Evolutionary conservation across 108 stramenopile genomes (phyloP).

Genomic region (Fragilaria crotonensis): DNA sequence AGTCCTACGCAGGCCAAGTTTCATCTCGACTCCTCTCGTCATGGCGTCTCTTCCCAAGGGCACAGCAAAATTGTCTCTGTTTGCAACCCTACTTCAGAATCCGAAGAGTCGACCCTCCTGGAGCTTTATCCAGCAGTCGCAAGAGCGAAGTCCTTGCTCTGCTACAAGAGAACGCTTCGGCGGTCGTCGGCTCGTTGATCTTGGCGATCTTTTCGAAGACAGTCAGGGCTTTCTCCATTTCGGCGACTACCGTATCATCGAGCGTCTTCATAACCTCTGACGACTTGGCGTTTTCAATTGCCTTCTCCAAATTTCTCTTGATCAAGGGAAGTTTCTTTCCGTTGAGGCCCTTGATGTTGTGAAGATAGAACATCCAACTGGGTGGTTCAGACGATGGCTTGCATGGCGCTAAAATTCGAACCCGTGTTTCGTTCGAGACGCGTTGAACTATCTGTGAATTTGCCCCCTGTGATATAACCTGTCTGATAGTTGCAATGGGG

Average conservation of each 20-base stretch:
- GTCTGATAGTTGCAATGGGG: conserved; percentile 47
- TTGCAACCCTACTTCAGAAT: conserved; percentile 33
- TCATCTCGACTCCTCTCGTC: conserved; percentile 10
- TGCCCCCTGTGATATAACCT: conserved; percentile 23
- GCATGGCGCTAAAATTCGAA: conserved; percentile 42
- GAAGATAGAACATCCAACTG: conserved; percentile 66
- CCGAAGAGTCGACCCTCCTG: conserved; percentile 27
- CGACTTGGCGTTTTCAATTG: conserved; percentile 16
- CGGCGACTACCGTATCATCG: conserved; percentile 2
- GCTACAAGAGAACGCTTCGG: background rate
- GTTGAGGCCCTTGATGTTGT: conserved; percentile 38
- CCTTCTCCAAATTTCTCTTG: conserved; percentile 18
- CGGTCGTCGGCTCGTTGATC: conserved; percentile 1
- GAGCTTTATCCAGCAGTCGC: conserved; percentile 37
- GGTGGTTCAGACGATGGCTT: conserved; percentile 34
- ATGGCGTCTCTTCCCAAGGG: background rate
- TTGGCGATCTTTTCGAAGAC: conserved; percentile 10
- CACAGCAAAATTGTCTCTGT: background rate
- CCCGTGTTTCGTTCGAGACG: background rate
- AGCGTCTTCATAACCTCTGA: background rate
- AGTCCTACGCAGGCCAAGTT: conserved; percentile 25
- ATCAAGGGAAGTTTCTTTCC: background rate
- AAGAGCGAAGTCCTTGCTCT: conserved; percentile 29
- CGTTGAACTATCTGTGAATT: conserved; percentile 12
- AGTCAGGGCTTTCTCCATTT: conserved; percentile 35